Base-by-base conservation (phyloP, 164 flowering plant genomes). In the Litsea cubeba region DNA sequence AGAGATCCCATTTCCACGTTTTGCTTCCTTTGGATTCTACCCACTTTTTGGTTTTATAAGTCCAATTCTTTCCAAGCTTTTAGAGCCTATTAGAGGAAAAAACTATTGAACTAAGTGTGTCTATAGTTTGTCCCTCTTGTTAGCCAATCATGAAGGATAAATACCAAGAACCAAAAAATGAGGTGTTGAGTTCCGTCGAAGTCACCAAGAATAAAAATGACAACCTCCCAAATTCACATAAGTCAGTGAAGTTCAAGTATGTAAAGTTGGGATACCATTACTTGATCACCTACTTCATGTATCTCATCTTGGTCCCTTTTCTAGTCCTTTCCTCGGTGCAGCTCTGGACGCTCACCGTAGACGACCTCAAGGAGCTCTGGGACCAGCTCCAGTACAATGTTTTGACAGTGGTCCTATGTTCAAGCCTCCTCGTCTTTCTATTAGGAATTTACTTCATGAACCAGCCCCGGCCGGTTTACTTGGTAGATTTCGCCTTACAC, bases 221-320 rank as follows among this genome's bases (percentile, higher is more conserved):
- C 32, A 49, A n/a, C 10, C 87, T 87, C 8, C 90, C 88, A 7
- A 90, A 88, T 74, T 88, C 84, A 77, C 82, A 77, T 58, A 78
- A 84, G 35, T 85, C 92, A 0, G 75, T 88, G 3, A 87, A 83
- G 70, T 79, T 88, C 50, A 87, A 87, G 71, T 87, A 87, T 76
- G 92, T 87, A 50, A 88, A 88, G 83, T 90, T 88, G 69, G 91
- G 91, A 8, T 88, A 87, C 74, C 91, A 88, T 74, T 82, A 83
- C 70, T 84, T 88, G 32, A 87, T 87, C 63, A 7, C 62, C n/a
- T 18, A 58, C 62, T 17, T 17, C 22, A 58, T 58, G 18, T 58
- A 58, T n/a, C 62, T 58, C 62, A 5, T 58, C 22, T 58, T 58
- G 1, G 4, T 58, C 6, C 15, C 62, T 11, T 20, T 20, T 57